phyloP scores from a whole-genome alignment of 192 early-diverging fungal species.

The Dissophora globulifera region DNA sequence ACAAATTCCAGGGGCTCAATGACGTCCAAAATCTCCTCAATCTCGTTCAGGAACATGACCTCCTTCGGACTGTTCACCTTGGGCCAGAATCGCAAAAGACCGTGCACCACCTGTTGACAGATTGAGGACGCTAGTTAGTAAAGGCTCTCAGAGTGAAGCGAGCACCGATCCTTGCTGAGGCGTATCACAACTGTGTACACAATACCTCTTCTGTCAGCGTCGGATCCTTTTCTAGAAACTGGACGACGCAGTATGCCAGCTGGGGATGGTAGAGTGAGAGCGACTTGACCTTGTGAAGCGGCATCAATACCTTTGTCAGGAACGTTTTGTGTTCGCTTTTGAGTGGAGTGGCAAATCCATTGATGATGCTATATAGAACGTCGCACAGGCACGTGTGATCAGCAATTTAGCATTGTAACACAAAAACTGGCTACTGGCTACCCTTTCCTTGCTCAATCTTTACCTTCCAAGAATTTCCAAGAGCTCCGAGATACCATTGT shows the following conservation, averaged over 20 bases:
- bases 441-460: no score
- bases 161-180: no score
- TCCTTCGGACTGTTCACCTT: conserved; percentile 99
- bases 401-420: no score
- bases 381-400: background rate
- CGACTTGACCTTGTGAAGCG: conserved; percentile 95
- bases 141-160: background rate
- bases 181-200: no score
- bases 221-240: conserved; percentile 99
- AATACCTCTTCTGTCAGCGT: conserved; percentile 87
- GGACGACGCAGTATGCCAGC: conserved; percentile 97
- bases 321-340: conserved; percentile 99
- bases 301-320: conserved; percentile 90
- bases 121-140: background rate
- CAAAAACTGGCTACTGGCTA: no score
- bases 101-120: conserved; percentile 75
- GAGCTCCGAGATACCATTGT: conserved; percentile 98
- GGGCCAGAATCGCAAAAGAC: conserved; percentile 96
- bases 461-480: conserved; percentile 99
- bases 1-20: conserved; percentile 93
- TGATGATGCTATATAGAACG: conserved; percentile 94
- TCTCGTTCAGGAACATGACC: conserved; percentile 99
- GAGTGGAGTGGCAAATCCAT: conserved; percentile 97
- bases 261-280: conserved; percentile 96
- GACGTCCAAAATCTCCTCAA: conserved; percentile 97